Evolutionary conservation across 108 stramenopile genomes (phyloP), one percentile per base, ranked within the genome.

Genomic region (Craspedostauros australis): DNA sequence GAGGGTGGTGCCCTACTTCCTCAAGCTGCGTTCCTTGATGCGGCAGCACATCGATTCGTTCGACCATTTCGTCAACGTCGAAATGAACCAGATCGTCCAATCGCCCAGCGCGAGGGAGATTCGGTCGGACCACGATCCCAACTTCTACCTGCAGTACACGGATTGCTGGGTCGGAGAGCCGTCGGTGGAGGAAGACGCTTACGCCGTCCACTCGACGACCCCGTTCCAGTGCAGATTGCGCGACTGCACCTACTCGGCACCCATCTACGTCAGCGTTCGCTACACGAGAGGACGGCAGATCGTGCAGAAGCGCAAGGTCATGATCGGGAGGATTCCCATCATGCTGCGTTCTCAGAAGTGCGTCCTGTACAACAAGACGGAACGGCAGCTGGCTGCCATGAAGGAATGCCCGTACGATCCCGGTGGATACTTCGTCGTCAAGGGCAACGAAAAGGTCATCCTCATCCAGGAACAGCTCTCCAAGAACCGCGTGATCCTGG

Each of bases 341-440:
- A 98, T 99, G 99, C 75, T 99, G 16, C 75, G 91, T 11, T 89
- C 86, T 20, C 69, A 73, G 16, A 93, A 93, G 57, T 99, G 99
- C 73, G 59, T 95, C 6, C 73, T 99, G 25, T 53, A 64, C 21
- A 86, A 76, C 12, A 90, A 88, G 66, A 67, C 77, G 5, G 86
- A 95, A 62, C 57, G 67, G 5, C 66, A 96, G 68, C 65, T 97
- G 60, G 95, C 95, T 9, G 77, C 57, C 15, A 80, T 95, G 84
- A 86, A 93, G 66, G 99, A 99, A 70, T 99, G 99, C 64, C 96
- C 96, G 0, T 94, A 96, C 71, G 97, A 99, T 68, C 97, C 97
- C 7, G 99, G 99, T 48, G 97, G 99, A 22, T 99, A 99, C 73
- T 99, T 99, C 55, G 76, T 99, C 49, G 82, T 99, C 50, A 98